Conservation (phyloP, 345 rosid species). For the Draba incana region DNA sequence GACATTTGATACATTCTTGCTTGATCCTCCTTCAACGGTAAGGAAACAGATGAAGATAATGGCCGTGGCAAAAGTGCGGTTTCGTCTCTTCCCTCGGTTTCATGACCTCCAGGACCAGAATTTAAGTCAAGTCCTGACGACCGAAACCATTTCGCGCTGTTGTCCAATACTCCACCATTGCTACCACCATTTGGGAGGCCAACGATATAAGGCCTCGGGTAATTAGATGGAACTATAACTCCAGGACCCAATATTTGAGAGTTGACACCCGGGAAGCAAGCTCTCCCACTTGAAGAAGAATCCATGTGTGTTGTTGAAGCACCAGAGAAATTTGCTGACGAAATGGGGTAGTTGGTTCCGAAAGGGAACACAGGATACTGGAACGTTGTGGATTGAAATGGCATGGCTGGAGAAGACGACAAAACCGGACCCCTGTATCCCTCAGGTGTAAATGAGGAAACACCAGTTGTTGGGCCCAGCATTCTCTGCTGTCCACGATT, state of each 20-base stretch:
- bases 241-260: conserved; percentile 66
- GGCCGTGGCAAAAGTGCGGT: conserved; percentile 52
- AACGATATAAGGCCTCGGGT: conserved; percentile 61
- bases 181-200: conserved; percentile 57
- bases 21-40: conserved; percentile 64
- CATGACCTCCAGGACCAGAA: conserved; percentile 76
- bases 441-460: conserved; percentile 60
- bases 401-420: conserved; percentile 70
- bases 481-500: conserved; percentile 61
- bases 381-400: conserved; percentile 61
- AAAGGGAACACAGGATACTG: conserved; percentile 73
- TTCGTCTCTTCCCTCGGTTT: conserved; percentile 76
- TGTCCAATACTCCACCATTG: conserved; percentile 45
- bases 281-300: conserved; percentile 65
- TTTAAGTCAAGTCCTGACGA: conserved; percentile 79
- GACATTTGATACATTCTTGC: conserved; percentile 71
- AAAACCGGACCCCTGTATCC: conserved; percentile 66
- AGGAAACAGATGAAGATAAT: conserved; percentile 54
- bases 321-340: conserved; percentile 62
- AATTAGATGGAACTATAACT: conserved; percentile 55
- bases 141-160: conserved; percentile 68
- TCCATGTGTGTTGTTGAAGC: conserved; percentile 66
- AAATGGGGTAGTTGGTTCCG: conserved; percentile 59
- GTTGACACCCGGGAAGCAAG: conserved; percentile 61
- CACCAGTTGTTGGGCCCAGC: conserved; percentile 54